phyloP scores from a whole-genome alignment of 2,329 filamentous ascomycete genomes.

The Zalaria sp. region DNA sequence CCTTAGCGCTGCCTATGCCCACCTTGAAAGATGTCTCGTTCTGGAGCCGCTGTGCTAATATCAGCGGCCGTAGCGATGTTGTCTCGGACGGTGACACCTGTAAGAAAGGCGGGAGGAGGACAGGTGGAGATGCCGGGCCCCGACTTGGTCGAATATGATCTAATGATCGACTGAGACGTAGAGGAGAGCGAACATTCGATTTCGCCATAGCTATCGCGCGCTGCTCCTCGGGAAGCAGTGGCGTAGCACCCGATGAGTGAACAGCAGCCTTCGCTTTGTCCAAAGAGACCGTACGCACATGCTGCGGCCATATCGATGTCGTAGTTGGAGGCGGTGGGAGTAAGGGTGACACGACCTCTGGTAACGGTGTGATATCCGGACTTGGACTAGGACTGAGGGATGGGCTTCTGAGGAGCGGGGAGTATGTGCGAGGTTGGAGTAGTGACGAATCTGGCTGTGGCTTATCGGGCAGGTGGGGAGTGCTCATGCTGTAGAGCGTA shows the following conservation, averaged over 20 bases:
- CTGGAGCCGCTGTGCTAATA: neutral
- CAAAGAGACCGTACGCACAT: constrained; percentile 2
- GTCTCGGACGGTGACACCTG: neutral
- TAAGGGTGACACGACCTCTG: neutral
- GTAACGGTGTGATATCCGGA: neutral
- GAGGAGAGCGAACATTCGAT: neutral
- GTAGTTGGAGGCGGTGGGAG: neutral
- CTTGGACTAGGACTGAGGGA: constrained; percentile 2
- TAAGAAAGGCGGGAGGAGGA: neutral
- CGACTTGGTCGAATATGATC: neutral
- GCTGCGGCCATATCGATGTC: neutral
- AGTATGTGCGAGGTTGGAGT: constrained; percentile 1
- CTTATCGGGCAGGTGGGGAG: constrained; percentile 1
- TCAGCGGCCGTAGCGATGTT: neutral
- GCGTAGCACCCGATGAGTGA: neutral
- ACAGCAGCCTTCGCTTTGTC: constrained; percentile 2
- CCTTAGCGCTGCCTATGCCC: too few species aligned
- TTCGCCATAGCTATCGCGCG: neutral
- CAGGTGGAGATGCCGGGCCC: neutral
- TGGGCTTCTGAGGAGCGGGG: constrained; percentile 2
- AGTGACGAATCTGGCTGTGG: neutral
- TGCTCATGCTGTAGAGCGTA: constrained; percentile 9
- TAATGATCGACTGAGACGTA: constrained; percentile 1
- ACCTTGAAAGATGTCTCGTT: neutral
- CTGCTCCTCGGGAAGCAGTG: constrained; percentile 3